These are phyloP conservation scores for Dalbergia cultrata DNA, from an alignment of 306 rosid genomes.

Conservation along the genomic window DNA sequence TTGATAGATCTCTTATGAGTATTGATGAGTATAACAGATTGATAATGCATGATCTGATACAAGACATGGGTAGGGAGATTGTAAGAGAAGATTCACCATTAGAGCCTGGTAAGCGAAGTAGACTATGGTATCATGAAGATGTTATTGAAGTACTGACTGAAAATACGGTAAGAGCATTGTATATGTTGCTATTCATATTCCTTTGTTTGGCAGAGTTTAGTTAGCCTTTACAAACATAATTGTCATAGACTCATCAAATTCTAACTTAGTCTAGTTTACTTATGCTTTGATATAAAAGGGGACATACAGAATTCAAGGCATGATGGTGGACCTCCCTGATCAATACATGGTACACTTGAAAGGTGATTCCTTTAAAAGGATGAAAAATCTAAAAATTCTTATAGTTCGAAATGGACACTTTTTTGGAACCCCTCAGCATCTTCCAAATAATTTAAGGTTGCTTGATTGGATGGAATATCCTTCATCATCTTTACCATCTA, in stretches of 20 bases:
- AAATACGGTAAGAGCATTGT: conserved; percentile 42
- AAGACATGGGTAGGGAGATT: conserved; percentile 59
- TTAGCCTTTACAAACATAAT: neutral
- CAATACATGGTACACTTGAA: conserved; percentile 47
- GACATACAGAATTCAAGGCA: conserved; percentile 52
- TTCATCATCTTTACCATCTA: conserved; percentile 51
- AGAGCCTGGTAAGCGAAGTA: conserved; percentile 52
- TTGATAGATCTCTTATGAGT: conserved; percentile 52
- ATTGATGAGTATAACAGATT: conserved; percentile 40
- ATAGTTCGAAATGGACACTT: conserved; percentile 47
- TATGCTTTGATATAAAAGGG: conserved; percentile 40
- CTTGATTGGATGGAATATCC: conserved; percentile 61
- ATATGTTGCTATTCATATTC: neutral
- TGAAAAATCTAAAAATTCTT: conserved; percentile 50
- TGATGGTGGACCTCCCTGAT: conserved; percentile 51
- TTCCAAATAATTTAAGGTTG: conserved; percentile 56
- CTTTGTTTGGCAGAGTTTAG: neutral
- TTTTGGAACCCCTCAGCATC: conserved; percentile 52
- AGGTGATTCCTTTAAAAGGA: conserved; percentile 45
- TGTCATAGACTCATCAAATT: neutral
- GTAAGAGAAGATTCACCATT: conserved; percentile 52
- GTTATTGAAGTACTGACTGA: conserved; percentile 46
- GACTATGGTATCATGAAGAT: conserved; percentile 57
- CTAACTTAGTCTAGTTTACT: neutral
- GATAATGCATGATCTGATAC: conserved; percentile 60